Evolutionary conservation across 2,329 filamentous ascomycete species (phyloP), one percentile per base, ranked within the genome.

Genomic region (Colletotrichum neosansevieriae): DNA sequence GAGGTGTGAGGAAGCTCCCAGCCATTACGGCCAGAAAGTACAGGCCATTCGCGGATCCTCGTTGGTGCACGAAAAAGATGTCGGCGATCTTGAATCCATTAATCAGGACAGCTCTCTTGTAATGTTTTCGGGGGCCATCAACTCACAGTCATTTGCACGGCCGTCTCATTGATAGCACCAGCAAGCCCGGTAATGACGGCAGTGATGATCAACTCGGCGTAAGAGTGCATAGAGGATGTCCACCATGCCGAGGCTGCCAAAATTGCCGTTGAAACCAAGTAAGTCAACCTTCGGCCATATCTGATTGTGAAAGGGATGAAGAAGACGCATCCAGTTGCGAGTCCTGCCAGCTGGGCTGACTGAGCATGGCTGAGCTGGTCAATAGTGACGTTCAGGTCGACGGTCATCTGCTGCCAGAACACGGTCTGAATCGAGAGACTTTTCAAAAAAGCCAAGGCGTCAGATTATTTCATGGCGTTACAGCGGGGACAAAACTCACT

Each of bases 111-210:
- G 7, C 1, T 2, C 17, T 44, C 1, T 3, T 49, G 19, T 21
- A 2, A 4, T 29, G 17, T 49, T 50, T 29, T 29, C 6, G 49
- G 17, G 19, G 15, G 7, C 3, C 7, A 13, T 10, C 13, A 6
- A 58, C 44, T 50, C 19, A 69, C 69, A 0, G 79, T 82, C 54
- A 82, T 77, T 49, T 80, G 78, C 4, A 75, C 77, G 40, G 79
- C 76, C 0, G 77, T 76, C 63, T 82, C 79, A 42, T 79, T 79
- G 5, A 79, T 76, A 5, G 80, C 78, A 10, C 79, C 80, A 3
- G 76, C 76, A 13, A 81, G 58, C 0, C 80, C 78, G 11, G 75
- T 73, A 0, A 79, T 51, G 12, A 77, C 24, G 34, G 71, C 58
- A 57, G 72, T 69, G 29, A 50, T 11, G 24, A 70, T 63, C 40